Evolutionary conservation across 108 stramenopile genomes (phyloP), one percentile per base, ranked within the genome.

Genomic region (Fragilaria crotonensis): DNA sequence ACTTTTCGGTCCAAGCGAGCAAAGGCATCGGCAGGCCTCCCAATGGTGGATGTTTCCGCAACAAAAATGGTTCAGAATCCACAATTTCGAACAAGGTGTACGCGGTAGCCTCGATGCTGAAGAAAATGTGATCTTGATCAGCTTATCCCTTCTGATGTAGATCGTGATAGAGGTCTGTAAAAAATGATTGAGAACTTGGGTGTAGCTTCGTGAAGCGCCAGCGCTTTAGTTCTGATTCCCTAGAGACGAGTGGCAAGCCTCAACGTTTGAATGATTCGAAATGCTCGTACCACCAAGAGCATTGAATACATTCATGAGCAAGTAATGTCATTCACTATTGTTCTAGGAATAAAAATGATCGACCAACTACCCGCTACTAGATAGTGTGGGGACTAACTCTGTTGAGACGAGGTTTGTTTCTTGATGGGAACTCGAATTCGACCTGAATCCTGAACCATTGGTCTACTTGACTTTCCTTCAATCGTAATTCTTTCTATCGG

Each of bases 81-180:
- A 79, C 66, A 9, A 79, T 68, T 29, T 71, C 70, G 55, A 79
- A 71, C 57, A 79, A 51, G 25, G 78, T 64, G 50, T 72, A 79
- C 18, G 48, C 3, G 11, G 78, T 50, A 17, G 14, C 17, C 48
- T 71, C 73, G 23, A 79, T 9, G 0, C 66, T 23, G 0, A 59
- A 59, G 48, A 79, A 79, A 52, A 4, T 46, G 45, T 75, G 75
- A 52, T 79, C 70, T 27, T 25, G 54, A 4, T 44, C 49, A 4
- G 67, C 68, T 21, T 52, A 30, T 3, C 70, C 70, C 5, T 68
- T 60, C 22, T 14, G 30, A 52, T 68, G 73, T 20, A 69, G 25
- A 41, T 72, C 48, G 30, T 58, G 48, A 50, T 72, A 79, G 30
- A 79, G 58, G 3, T 59, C 48, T 0, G 78, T 79, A 32, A 52